These are phyloP conservation scores for Pistacia integerrima DNA, from an alignment of 345 rosid species.

Conservation along the genomic window DNA sequence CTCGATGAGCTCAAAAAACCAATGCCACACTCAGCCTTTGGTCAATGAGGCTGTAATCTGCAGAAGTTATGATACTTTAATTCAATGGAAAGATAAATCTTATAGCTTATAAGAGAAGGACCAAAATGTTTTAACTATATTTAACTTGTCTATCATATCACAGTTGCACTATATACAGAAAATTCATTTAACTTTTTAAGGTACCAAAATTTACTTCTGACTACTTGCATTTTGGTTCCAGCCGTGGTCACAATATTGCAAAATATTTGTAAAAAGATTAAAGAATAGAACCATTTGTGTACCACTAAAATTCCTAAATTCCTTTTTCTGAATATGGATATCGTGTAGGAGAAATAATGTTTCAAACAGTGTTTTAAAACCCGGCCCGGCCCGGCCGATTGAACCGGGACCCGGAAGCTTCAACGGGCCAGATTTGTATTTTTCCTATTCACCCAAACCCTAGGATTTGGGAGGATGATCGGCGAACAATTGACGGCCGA, in stretches of 20 bases:
- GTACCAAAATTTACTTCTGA: background rate
- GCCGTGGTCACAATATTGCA: background rate
- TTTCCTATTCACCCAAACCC: too few species aligned
- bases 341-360: background rate
- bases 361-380: too few species aligned
- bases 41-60: background rate
- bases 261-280: background rate
- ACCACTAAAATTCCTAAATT: background rate
- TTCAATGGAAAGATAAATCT: background rate
- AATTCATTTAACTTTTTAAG: background rate
- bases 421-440: too few species aligned
- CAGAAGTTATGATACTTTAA: background rate
- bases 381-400: too few species aligned
- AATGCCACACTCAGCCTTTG: conserved; percentile 2
- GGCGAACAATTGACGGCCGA: too few species aligned
- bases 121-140: background rate
- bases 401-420: too few species aligned
- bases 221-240: background rate
- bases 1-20: conserved; percentile 13
- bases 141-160: background rate
- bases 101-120: background rate
- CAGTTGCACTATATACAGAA: background rate
- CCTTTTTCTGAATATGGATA: background rate
- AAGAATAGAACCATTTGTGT: background rate
- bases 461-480: too few species aligned